phyloP scores from a whole-genome alignment of 2,329 filamentous ascomycete genomes.

The Alternaria brassicae region DNA sequence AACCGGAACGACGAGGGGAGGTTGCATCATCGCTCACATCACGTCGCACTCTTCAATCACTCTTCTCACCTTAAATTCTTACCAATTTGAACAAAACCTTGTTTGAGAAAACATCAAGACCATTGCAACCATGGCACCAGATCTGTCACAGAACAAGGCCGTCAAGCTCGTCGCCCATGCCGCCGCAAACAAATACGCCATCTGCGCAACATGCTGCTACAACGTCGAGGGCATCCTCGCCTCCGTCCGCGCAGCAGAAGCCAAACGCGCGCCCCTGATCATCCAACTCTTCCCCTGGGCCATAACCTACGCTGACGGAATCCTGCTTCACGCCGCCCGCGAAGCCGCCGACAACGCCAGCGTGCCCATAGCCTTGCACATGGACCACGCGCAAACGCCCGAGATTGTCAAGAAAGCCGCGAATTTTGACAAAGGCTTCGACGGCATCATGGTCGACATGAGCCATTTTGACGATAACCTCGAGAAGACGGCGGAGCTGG shows the following conservation, averaged over 20 bases:
- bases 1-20: conserved; percentile 20
- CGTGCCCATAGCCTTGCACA: conserved; percentile 69
- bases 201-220: conserved; percentile 70
- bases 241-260: conserved; percentile 72
- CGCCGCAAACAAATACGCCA: conserved; percentile 62
- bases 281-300: conserved; percentile 79
- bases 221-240: conserved; percentile 75
- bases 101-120: background rate
- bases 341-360: conserved; percentile 49
- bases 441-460: conserved; percentile 68
- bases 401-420: conserved; percentile 68
- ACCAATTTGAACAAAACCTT: background rate
- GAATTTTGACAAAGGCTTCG: conserved; percentile 50
- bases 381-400: conserved; percentile 71
- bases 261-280: conserved; percentile 71
- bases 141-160: conserved; percentile 55
- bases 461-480: conserved; percentile 75
- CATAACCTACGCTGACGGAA: conserved; percentile 66
- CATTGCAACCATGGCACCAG: conserved; percentile 52
- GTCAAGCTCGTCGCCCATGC: conserved; percentile 64
- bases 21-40: conserved; percentile 7
- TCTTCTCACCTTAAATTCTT: background rate
- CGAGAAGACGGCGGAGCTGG: conserved; percentile 67
- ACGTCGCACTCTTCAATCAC: background rate
- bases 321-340: conserved; percentile 56